Evolutionary conservation across 176 grass and related monocot species (phyloP).

Genomic region (Sorghum bicolor): DNA sequence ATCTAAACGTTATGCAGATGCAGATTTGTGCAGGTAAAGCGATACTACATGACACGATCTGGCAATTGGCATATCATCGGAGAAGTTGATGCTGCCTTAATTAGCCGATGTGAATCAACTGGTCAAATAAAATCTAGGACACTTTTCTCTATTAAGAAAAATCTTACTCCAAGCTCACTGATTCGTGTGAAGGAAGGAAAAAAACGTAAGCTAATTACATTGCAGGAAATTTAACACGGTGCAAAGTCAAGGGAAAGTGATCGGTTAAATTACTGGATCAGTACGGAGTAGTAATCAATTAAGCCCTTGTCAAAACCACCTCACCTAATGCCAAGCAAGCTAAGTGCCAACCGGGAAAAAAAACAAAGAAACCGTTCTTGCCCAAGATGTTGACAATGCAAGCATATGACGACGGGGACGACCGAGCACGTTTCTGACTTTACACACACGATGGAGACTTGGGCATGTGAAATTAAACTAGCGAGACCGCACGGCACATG

Average conservation of each 20-base stretch:
- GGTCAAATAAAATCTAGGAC: too few species aligned
- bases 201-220: not conserved
- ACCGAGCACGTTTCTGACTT: conserved; percentile 24
- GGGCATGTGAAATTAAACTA: not conserved
- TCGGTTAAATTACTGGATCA: not conserved
- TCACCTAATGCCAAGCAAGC: conserved; percentile 41
- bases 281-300: not conserved
- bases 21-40: too few species aligned
- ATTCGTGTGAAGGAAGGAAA: not conserved
- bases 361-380: not conserved
- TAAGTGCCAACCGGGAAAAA: not conserved
- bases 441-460: not conserved
- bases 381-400: conserved; percentile 33
- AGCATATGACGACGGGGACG: not conserved
- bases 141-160: too few species aligned
- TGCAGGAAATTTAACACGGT: not conserved
- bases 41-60: too few species aligned
- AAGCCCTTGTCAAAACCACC: conserved; percentile 10
- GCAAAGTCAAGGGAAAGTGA: not conserved
- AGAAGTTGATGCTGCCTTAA: too few species aligned
- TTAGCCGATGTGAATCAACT: too few species aligned
- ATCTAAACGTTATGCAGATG: too few species aligned
- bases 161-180: not conserved
- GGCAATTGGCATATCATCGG: too few species aligned
- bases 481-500: not conserved